Evolutionary conservation across 768 basidiomycete species (phyloP), one percentile per base, ranked within the genome.

Genomic region (Boletus huronensis): DNA sequence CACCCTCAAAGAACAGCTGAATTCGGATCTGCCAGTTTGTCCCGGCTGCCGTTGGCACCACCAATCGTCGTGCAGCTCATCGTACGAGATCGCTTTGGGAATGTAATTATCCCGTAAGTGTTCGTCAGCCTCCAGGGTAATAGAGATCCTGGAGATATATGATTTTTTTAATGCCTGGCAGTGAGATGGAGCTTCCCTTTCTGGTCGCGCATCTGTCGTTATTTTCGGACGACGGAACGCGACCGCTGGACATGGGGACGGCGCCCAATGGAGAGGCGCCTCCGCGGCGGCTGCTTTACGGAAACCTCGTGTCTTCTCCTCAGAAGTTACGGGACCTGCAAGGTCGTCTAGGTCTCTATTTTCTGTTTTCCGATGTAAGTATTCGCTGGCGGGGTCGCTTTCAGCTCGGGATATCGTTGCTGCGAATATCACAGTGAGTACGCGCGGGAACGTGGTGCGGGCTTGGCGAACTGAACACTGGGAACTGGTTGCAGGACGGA

Each of bases 301-400:
- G 93, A 44, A 90, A 87, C 58, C 75, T 95, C 28, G 90, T 95
- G 26, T 85, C 93, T 16, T 86, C 88, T 1, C 81, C 91, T 6
- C 85, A 94, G 43, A 81, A 85, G 47, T 75, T 93, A 63, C 82
- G 87, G 57, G 90, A 96, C 69, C 77, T 88, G 36, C 83, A 89
- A 68, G 90, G 90, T 53, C 83, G 86, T 47, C 77, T 79, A 63
- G 88, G 93, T n/a, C 75, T 90, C 42, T 94, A 89, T 70, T 94
- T 97, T 64, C 72, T 93, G 50, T 97, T 95, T 64, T 87, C 93
- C 7, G 93, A 97, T 70, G 90, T 91, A 63, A 92, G 90, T 67
- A 83, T 96, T 53, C 82, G 90, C 17, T 81, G 81, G 75, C 77
- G 82, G 25, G 93, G 93, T 8, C 80, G 77, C 17, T 97, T 86